Base-by-base conservation (phyloP, 2,329 filamentous ascomycete genomes). In the Aspergillus sp. region DNA sequence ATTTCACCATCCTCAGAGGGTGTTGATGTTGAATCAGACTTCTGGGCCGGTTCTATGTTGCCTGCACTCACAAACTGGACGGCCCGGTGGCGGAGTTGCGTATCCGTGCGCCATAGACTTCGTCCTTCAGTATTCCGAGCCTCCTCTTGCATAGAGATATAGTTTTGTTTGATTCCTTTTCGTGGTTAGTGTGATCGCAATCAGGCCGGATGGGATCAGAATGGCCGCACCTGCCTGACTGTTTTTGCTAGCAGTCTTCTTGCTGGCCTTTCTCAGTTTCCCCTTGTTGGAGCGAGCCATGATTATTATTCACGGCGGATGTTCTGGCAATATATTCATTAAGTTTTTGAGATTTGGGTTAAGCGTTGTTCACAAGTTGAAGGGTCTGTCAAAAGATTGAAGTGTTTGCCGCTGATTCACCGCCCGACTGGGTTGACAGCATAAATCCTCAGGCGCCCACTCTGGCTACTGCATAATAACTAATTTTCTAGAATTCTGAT, bases 11-110 rank as follows among this genome's bases (percentile, higher is more conserved):
- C 4, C 25, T 28, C 25, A 28, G 25, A n/a, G 22, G 19, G 22
- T n/a, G 17, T 41, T 31, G 17, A 28, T 15, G 65, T 64, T 66
- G 13, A 15, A 34, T 64, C 31, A 34, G 4, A 11, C 11, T 68
- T 63, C n/a, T 47, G 23, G 9, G 76, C 69, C 45, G 79, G 74
- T 41, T 80, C 73, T 57, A 82, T 73, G 46, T 74, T 76, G 23
- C 85, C 86, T 38, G 85, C 87, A 70, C 85, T 87, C 62, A 90
- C 82, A 70, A 91, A 91, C 2, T 76, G 72, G 54, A 90, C 81
- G 25, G 78, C 77, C 57, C 82, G 79, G 67, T 88, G 76, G 61
- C 88, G 81, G 54, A 90, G 78, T 65, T 81, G 82, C 54, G 77
- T 74, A 63, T 81, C 79, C 3, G 80, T 73, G 59, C 80, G 79